A percentile compares a stretch with the other conserved stretches of the same genome.
Evolutionary conservation across 192 early-diverging fungal genomes (phyloP).

Genomic region (Neocallimastix lanati): DNA sequence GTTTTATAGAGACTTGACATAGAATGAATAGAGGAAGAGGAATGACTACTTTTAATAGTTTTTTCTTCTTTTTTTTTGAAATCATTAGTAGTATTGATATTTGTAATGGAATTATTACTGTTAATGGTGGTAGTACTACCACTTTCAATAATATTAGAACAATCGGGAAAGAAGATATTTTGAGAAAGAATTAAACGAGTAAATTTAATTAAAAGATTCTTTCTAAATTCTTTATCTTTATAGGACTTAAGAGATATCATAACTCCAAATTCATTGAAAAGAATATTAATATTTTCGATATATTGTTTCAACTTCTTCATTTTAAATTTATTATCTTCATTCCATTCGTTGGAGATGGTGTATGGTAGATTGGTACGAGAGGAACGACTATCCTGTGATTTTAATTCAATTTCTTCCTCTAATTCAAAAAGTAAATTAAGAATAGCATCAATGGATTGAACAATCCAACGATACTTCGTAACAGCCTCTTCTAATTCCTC

Average conservation of each 20-base stretch:
- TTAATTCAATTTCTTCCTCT: background rate
- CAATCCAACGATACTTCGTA: background rate
- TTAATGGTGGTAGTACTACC: too few species aligned
- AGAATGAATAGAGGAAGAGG: too few species aligned
- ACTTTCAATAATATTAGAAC: too few species aligned
- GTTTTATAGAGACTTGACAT: too few species aligned
- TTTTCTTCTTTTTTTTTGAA: too few species aligned
- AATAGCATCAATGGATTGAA: background rate
- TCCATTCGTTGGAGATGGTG: background rate
- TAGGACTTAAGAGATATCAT: background rate
- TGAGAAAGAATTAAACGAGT: background rate
- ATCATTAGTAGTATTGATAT: too few species aligned
- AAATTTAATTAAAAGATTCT: background rate
- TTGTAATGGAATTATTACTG: too few species aligned
- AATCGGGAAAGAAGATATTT: background rate
- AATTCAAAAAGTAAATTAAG: background rate
- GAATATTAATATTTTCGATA: background rate
- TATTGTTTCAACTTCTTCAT: background rate
- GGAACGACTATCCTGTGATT: background rate
- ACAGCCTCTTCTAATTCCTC: background rate
- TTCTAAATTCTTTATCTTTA: background rate
- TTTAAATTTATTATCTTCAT: background rate
- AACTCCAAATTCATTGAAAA: background rate
- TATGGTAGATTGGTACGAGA: background rate
- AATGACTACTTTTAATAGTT: too few species aligned